These are phyloP conservation scores for Saccharomycopsis sp. DNA, from an alignment of 805 yeast genomes.

Conservation along the genomic window DNA sequence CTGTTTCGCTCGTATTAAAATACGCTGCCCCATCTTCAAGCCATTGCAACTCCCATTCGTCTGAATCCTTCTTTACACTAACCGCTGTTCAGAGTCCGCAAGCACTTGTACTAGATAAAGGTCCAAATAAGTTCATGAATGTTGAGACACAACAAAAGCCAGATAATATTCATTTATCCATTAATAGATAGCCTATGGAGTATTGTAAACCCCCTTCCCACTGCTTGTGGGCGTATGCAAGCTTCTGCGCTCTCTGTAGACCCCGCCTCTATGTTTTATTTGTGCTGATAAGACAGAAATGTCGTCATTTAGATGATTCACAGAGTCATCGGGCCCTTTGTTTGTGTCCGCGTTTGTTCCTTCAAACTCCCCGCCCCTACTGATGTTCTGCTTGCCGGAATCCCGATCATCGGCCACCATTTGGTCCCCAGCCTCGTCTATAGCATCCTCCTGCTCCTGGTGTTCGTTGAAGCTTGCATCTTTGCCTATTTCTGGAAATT, in stretches of 20 bases:
- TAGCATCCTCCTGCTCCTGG: constrained; percentile 6
- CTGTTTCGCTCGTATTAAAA: too few species aligned
- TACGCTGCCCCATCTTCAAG: too few species aligned
- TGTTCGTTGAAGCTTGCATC: constrained; percentile 8
- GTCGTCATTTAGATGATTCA: not conserved
- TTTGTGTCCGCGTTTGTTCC: too few species aligned
- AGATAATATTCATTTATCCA: too few species aligned
- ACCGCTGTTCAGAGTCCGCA: too few species aligned
- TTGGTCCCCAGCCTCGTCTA: constrained; percentile 7
- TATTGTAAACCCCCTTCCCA: not conserved
- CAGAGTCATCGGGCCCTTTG: not conserved
- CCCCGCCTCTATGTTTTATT: not conserved
- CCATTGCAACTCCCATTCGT: too few species aligned
- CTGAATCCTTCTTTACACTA: too few species aligned
- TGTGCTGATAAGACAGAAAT: not conserved
- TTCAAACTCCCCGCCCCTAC: not conserved
- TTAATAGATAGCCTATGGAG: too few species aligned
- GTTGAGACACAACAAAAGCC: too few species aligned
- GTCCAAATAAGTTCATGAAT: too few species aligned
- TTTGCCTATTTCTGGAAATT: not conserved
- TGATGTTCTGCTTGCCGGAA: not conserved
- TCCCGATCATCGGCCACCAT: not conserved
- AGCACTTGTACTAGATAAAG: too few species aligned
- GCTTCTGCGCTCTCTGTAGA: not conserved
- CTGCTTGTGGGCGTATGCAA: not conserved